A percentile compares a stretch with the other conserved stretches of the same genome.
phyloP scores from a whole-genome alignment of 495 filamentous ascomycete genomes.

The Halenospora varia region DNA sequence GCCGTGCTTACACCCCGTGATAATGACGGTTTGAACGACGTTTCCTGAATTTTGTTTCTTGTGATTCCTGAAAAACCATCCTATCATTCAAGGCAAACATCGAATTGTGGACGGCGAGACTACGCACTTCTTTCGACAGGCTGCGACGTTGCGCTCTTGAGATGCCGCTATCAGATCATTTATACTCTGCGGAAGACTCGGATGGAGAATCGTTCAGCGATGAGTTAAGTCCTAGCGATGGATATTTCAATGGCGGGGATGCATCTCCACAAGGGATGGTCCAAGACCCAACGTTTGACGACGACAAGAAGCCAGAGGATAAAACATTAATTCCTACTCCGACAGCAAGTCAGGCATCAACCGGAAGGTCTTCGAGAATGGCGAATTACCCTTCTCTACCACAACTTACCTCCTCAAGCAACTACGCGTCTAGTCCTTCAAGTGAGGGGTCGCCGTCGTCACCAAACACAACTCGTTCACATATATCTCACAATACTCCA shows the following conservation, averaged over 20 bases:
- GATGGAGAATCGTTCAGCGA: constrained; percentile 25
- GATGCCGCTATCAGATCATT: constrained; percentile 20
- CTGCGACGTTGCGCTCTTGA: background rate
- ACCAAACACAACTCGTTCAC: constrained; percentile 3
- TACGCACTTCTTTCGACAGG: constrained; percentile 1
- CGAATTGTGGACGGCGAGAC: background rate
- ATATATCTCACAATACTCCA: background rate
- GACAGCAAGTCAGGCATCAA: background rate
- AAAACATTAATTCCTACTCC: constrained; percentile 16
- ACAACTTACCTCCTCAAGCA: constrained; percentile 7
- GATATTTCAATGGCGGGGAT: constrained; percentile 19
- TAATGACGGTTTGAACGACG: background rate
- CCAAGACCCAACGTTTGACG: constrained; percentile 16
- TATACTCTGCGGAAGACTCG: constrained; percentile 21
- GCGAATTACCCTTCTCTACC: background rate
- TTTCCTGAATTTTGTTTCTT: background rate
- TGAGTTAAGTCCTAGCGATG: constrained; percentile 23
- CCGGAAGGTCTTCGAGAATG: constrained; percentile 9
- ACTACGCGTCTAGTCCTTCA: constrained; percentile 15
- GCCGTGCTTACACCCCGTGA: background rate
- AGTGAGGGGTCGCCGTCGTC: background rate
- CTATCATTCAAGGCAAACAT: constrained; percentile 7
- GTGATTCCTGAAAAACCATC: background rate
- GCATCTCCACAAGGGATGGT: constrained; percentile 14
- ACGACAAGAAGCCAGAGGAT: constrained; percentile 12